phyloP scores from a whole-genome alignment of 164 flowering plant species.

The Berberis vulgaris region DNA sequence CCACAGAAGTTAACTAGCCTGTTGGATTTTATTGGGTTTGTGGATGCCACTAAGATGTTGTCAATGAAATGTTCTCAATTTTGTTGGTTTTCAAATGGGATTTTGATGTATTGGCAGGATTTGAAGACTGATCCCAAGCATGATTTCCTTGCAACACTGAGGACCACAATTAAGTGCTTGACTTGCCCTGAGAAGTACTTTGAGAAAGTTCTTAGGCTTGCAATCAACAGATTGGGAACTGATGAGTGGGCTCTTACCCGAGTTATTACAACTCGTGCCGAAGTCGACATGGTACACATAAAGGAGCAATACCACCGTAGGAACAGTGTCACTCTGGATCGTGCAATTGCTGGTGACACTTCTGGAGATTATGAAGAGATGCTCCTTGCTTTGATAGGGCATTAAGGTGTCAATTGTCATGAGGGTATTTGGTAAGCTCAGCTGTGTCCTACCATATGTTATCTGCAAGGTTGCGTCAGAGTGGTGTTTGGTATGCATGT shows the following conservation, averaged over 20 bases:
- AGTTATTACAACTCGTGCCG: constrained; percentile 71
- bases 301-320: constrained; percentile 57
- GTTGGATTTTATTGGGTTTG: too few relatives aligned
- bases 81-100: background rate
- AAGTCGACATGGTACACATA: constrained; percentile 64
- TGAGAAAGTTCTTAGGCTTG: constrained; percentile 51
- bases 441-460: background rate
- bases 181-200: constrained; percentile 52
- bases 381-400: constrained; percentile 51
- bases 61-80: too few relatives aligned
- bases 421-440: background rate
- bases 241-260: constrained; percentile 77
- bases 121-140: constrained; percentile 38
- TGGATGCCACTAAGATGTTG: too few relatives aligned
- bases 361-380: constrained; percentile 67
- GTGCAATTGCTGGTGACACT: constrained; percentile 52
- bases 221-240: constrained; percentile 54
- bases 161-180: constrained; percentile 49
- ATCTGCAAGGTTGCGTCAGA: background rate
- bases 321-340: constrained; percentile 51
- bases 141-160: constrained; percentile 36
- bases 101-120: constrained; percentile 30
- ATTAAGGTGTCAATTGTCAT: constrained; percentile 10
- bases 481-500: background rate
- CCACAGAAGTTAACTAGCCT: too few relatives aligned